Conservation (phyloP, 2,329 filamentous ascomycete species). For the Clonostachys rhizophaga region DNA sequence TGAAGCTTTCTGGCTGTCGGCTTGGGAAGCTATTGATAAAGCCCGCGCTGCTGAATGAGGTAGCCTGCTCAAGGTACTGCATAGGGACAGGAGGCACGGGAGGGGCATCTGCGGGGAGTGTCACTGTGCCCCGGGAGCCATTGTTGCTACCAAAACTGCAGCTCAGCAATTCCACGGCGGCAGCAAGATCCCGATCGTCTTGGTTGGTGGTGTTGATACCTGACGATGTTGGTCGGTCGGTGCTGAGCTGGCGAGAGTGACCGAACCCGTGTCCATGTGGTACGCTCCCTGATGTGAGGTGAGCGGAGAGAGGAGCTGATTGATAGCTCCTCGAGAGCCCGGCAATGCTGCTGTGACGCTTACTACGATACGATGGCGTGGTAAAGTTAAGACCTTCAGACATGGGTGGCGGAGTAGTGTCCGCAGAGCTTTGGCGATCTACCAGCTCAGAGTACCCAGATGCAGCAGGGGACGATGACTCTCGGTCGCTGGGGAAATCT, state of each 20-base stretch:
- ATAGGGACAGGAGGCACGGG: slow-evolving; percentile 84
- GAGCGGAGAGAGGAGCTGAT: slow-evolving; percentile 45
- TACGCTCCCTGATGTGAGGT: slow-evolving; percentile 39
- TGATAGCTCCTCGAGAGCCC: slow-evolving; percentile 77
- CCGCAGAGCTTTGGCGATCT: slow-evolving; percentile 76
- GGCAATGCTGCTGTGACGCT: slow-evolving; percentile 54
- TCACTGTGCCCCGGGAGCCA: slow-evolving; percentile 62
- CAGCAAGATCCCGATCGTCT: slow-evolving; percentile 83
- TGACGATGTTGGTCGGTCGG: slow-evolving; percentile 75
- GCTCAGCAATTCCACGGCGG: slow-evolving; percentile 83
- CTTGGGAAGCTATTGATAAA: slow-evolving; percentile 61
- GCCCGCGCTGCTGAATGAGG: slow-evolving; percentile 51
- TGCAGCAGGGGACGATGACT: slow-evolving; percentile 75
- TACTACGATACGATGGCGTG: slow-evolving; percentile 45
- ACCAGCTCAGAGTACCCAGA: slow-evolving; percentile 77
- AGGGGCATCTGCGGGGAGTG: slow-evolving; percentile 68
- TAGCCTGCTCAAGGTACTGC: slow-evolving; percentile 65
- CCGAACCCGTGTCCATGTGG: slow-evolving; percentile 33
- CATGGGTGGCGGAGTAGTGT: slow-evolving; percentile 87
- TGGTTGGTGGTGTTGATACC: slow-evolving; percentile 71
- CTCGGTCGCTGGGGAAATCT: slow-evolving; percentile 72
- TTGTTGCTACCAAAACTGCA: slow-evolving; percentile 81
- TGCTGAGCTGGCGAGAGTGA: slow-evolving; percentile 69
- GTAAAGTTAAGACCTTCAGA: slow-evolving; percentile 57
- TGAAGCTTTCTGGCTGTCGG: slow-evolving; percentile 61